Evolutionary conservation across 179 eudicot genomes (phyloP).

Genomic region (Dionaea muscipula): DNA sequence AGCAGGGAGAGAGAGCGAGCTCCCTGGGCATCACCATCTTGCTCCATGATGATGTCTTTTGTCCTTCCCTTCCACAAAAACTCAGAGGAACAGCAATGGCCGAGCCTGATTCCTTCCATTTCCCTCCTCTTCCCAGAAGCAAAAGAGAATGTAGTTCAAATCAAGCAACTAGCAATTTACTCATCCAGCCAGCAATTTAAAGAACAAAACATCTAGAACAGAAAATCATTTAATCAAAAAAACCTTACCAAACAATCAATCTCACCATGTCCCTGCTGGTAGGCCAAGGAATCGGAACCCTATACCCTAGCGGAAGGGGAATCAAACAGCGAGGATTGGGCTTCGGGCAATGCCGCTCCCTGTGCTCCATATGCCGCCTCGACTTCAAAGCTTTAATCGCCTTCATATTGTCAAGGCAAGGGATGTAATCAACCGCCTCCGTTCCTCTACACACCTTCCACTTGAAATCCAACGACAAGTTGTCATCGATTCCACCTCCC

Average conservation of each 20-base stretch:
- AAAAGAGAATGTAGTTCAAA: no score
- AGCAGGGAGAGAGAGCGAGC: no score
- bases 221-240: neutral
- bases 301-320: conserved; percentile 57
- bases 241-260: conserved; percentile 57
- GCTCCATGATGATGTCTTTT: no score
- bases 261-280: conserved; percentile 98
- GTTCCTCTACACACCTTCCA: conserved; percentile 50
- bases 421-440: conserved; percentile 62
- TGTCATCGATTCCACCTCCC: no score
- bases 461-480: conserved; percentile 13
- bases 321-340: conserved; percentile 44
- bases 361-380: conserved; percentile 71
- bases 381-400: conserved; percentile 55
- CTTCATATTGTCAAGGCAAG: conserved; percentile 69
- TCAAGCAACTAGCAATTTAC: neutral
- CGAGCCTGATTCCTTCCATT: no score
- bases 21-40: no score
- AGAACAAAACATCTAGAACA: neutral
- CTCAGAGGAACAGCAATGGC: no score
- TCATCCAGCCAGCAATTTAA: neutral
- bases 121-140: no score
- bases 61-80: no score
- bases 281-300: conserved; percentile 73
- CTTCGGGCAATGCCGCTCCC: conserved; percentile 78